Base-by-base conservation (phyloP, 2,329 filamentous ascomycete genomes). In the Scorias spongiosa region DNA sequence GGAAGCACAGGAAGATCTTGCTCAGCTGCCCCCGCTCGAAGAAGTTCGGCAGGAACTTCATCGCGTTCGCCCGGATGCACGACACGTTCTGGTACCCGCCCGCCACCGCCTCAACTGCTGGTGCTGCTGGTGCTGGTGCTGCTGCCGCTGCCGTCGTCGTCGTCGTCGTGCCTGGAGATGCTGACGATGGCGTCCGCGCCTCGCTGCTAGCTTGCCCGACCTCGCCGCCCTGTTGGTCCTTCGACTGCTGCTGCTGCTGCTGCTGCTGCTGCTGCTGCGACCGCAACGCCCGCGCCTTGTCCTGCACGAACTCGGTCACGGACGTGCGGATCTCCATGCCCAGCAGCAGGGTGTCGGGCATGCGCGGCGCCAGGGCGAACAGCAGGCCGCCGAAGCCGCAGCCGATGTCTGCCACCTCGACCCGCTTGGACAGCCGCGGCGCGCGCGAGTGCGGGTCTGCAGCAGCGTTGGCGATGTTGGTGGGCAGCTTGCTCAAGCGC, bases 11-110 rank as follows among this genome's bases (percentile, higher is more conserved):
- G 63, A 98, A 98, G 59, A 96, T 84, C 60, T 93, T 93, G 49
- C 74, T 76, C 11, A 98, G 76, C 60, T 95, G 88, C 11, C 67
- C 71, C 56, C 80, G 83, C 44, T 66, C 69, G 70, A 98, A 96
- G 71, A 95, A 94, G 60, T 98, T 96, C 49, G 93, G 89, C n/a
- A 98, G 70, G 64, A 96, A 98, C 63, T 98, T 98, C 91, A 98
- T 98, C 5, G 86, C 85, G 67, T 98, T 98, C 51, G 85, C 84
- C 49, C 91, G 81, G 40, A 98, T 70, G 59, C 86, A 93, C 29
- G 83, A 80, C 43, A 89, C 81, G 62, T 98, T 98, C 58, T 93
- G 81, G 62, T 86, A 96, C 40, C 68, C 63, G 14, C 62, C 60
- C 0, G 60, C 54, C 12, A 63, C 36, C 20, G 20, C 20, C 7